Evolutionary conservation across 805 yeast genomes (phyloP), one percentile per base, ranked within the genome.

Genomic region (Isabelozyma rhagii): DNA sequence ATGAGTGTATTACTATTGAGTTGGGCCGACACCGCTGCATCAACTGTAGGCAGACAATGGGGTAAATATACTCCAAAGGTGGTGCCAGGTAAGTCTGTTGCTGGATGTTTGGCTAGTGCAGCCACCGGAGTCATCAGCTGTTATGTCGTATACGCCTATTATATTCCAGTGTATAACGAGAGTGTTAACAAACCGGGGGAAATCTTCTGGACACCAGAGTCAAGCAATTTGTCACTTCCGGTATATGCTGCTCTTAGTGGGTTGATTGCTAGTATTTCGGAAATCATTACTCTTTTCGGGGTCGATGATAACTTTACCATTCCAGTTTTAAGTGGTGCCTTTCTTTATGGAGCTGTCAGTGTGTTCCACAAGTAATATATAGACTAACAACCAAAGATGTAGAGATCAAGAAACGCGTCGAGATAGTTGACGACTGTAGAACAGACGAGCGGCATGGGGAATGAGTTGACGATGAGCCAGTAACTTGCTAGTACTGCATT

Each of bases 21-120:
- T 62, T 94, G 98, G 98, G 91, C 96, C 5, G 99, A 94, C 63
- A 90, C 98, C 8, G 93, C 97, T 2, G 99, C 99, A 2, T 89
- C 97, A 3, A 89, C 97, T 0, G 70, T 92, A 61, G 99, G 99
- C 39, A 79, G 99, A 56, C 80, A 80, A 48, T 93, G 72, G 65
- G 98, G 98, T 8, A 79, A 87, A 59, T 77, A 85, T 55, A 89
- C 97, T 7, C 96, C 96, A 40, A 83, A 85, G 61, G 67, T 93
- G 17, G 78, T 86, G 6, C 75, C 79, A 53, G 81, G 82, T 53
- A 94, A 94, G 67, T 87, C 96, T 3, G 72, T 94, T 43, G 97
- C 97, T 1, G 99, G 99, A 0, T 85, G 94, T 1, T 47, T 84
- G 21, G 98, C 97, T 21, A 96, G 98, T 5, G 89, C 89, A 59